phyloP scores from a whole-genome alignment of 2,329 filamentous ascomycete genomes.

The Claviceps africana region DNA sequence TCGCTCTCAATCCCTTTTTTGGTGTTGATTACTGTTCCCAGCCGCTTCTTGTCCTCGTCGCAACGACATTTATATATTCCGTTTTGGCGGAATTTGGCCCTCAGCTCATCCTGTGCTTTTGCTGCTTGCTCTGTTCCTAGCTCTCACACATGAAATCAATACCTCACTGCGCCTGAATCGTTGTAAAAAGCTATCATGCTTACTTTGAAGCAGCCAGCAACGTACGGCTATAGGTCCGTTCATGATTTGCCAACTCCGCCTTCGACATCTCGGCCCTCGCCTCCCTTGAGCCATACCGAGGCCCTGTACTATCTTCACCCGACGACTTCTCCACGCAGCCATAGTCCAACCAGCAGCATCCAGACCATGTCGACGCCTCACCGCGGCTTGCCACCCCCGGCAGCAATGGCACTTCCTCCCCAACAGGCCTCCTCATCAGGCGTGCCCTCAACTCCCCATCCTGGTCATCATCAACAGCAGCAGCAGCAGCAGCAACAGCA shows the following conservation, averaged over 20 bases:
- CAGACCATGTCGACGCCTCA: constrained; percentile 56
- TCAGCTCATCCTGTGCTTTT: background rate
- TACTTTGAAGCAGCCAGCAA: constrained; percentile 45
- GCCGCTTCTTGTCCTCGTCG: background rate
- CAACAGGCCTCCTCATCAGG: constrained; percentile 23
- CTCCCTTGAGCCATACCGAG: constrained; percentile 38
- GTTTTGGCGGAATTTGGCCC: background rate
- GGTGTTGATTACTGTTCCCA: background rate
- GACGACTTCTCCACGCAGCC: constrained; percentile 26
- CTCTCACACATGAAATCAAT: constrained; percentile 15
- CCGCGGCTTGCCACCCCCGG: constrained; percentile 55
- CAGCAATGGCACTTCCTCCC: constrained; percentile 46
- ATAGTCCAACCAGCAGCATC: constrained; percentile 27
- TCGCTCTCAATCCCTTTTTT: background rate
- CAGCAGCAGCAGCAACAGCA: background rate
- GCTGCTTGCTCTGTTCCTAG: background rate
- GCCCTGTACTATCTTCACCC: constrained; percentile 26
- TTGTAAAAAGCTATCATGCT: constrained; percentile 37
- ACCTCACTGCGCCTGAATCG: constrained; percentile 12
- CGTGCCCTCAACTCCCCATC: constrained; percentile 15
- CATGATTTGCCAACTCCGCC: constrained; percentile 49
- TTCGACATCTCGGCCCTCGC: constrained; percentile 39
- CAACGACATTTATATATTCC: background rate
- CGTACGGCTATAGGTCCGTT: constrained; percentile 45
- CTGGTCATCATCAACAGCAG: constrained; percentile 11